Percentiles rank a stretch among this genome's conserved stretches.
phyloP scores from a whole-genome alignment of 2,329 filamentous ascomycete species.

The Scedosporium dehoogii region DNA sequence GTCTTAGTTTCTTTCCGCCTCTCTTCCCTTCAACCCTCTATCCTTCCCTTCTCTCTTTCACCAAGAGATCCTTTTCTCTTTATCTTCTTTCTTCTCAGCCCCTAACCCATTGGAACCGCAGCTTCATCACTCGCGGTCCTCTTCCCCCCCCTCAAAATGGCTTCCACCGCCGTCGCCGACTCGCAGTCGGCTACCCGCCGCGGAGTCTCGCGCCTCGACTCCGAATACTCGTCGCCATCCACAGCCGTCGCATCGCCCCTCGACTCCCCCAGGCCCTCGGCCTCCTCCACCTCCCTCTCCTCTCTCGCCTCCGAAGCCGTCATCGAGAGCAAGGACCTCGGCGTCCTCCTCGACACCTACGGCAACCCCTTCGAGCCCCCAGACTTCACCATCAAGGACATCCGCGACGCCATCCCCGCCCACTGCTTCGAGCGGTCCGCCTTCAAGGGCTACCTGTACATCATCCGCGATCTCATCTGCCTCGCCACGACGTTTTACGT shows the following conservation, averaged over 20 bases:
- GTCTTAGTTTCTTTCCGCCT: not conserved
- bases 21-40: not conserved
- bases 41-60: not conserved
- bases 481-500: slow-evolving; percentile 72
- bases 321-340: slow-evolving; percentile 35
- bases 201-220: slow-evolving; percentile 19
- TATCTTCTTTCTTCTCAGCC: not conserved
- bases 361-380: slow-evolving; percentile 91
- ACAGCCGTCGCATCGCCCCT: slow-evolving; percentile 45
- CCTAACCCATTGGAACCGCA: not conserved
- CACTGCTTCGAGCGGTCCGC: slow-evolving; percentile 92
- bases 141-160: slow-evolving; percentile 1
- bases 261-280: slow-evolving; percentile 50
- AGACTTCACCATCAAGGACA: slow-evolving; percentile 95
- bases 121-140: not conserved
- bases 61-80: not conserved
- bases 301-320: slow-evolving; percentile 63
- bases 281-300: slow-evolving; percentile 86
- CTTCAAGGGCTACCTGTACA: slow-evolving; percentile 66
- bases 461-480: slow-evolving; percentile 66
- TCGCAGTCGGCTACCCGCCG: slow-evolving; percentile 16
- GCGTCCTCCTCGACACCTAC: slow-evolving; percentile 77
- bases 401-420: slow-evolving; percentile 91
- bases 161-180: slow-evolving; percentile 9
- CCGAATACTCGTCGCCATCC: slow-evolving; percentile 12